A percentile compares a stretch with the other conserved stretches of the same genome.
phyloP scores from a whole-genome alignment of 306 rosid species.

The Gynostemma pentaphyllum region DNA sequence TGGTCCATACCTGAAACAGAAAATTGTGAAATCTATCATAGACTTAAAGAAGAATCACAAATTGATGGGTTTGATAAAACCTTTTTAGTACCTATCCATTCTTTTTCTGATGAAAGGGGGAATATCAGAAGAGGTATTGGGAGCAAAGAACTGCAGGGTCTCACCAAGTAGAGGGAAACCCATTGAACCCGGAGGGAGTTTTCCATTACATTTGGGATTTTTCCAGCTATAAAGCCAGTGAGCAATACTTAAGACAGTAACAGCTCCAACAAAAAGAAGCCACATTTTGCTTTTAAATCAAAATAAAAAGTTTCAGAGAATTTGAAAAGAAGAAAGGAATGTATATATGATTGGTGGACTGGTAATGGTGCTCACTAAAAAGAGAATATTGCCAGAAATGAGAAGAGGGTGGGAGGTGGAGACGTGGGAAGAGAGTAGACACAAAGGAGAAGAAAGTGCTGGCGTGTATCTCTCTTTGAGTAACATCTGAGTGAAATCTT shows the following conservation, averaged over 20 bases:
- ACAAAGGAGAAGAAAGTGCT: constrained; percentile 49
- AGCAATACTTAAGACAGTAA: constrained; percentile 41
- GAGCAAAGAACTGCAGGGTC: constrained; percentile 77
- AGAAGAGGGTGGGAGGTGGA: constrained; percentile 17
- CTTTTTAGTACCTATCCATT: constrained; percentile 48
- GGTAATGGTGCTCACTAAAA: constrained; percentile 13
- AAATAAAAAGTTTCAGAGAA: constrained; percentile 6
- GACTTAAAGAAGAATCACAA: no score
- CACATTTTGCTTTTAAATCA: constrained; percentile 37
- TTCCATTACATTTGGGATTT: constrained; percentile 60
- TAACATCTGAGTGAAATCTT: constrained; percentile 36
- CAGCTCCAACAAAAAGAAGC: constrained; percentile 43
- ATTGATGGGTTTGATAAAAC: no score
- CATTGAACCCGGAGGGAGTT: constrained; percentile 99
- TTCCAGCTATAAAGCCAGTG: constrained; percentile 81
- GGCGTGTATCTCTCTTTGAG: constrained; percentile 44
- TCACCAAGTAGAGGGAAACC: constrained; percentile 92
- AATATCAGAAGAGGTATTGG: constrained; percentile 58
- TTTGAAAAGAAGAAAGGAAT: constrained; percentile 13
- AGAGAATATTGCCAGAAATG: constrained; percentile 12
- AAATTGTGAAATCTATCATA: neutral
- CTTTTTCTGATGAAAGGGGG: constrained; percentile 87
- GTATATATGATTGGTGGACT: constrained; percentile 16
- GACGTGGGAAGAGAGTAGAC: constrained; percentile 35
- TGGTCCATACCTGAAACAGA: constrained; percentile 58